Percentiles rank a stretch among this genome's conserved stretches.
Conservation (phyloP, 1,284 basidiomycete species). For the Trichosporon ovoides region DNA sequence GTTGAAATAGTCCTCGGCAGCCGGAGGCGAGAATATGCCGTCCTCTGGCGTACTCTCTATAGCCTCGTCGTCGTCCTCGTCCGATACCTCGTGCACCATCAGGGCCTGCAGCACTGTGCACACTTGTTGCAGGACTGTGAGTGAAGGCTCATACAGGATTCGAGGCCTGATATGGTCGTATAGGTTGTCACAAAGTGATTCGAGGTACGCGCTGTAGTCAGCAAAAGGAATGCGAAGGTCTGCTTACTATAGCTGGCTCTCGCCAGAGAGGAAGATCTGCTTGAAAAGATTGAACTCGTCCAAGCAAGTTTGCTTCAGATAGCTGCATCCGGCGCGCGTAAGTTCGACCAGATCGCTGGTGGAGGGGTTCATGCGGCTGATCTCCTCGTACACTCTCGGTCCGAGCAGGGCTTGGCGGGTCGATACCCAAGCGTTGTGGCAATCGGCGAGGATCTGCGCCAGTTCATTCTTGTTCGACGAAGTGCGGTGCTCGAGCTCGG, state of each 20-base stretch:
- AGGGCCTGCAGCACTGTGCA: constrained; percentile 88
- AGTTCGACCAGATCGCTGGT: constrained; percentile 77
- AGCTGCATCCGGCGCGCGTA: constrained; percentile 79
- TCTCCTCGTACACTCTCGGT: constrained; percentile 67
- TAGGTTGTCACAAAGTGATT: constrained; percentile 81
- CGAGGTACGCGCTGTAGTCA: constrained; percentile 66
- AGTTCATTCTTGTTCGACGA: constrained; percentile 64
- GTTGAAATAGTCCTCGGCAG: constrained; percentile 25
- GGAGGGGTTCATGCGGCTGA: constrained; percentile 69
- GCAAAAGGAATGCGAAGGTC: not conserved
- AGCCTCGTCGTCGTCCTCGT: constrained; percentile 27
- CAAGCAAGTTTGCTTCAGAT: constrained; percentile 78
- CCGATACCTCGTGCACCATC: constrained; percentile 70
- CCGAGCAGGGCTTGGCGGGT: constrained; percentile 66
- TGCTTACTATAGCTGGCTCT: constrained; percentile 72
- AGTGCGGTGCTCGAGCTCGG: constrained; percentile 75
- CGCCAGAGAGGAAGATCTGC: constrained; percentile 78
- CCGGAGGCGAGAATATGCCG: constrained; percentile 16
- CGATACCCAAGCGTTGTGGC: constrained; percentile 72
- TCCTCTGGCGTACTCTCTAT: constrained; percentile 24
- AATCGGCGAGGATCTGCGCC: constrained; percentile 69
- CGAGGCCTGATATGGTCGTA: constrained; percentile 89
- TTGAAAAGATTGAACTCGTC: constrained; percentile 81
- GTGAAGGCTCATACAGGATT: constrained; percentile 80
- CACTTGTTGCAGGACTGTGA: constrained; percentile 81